These are phyloP conservation scores for Staphylotrichum tortipilum DNA, from an alignment of 495 filamentous ascomycete species.

Conservation along the genomic window DNA sequence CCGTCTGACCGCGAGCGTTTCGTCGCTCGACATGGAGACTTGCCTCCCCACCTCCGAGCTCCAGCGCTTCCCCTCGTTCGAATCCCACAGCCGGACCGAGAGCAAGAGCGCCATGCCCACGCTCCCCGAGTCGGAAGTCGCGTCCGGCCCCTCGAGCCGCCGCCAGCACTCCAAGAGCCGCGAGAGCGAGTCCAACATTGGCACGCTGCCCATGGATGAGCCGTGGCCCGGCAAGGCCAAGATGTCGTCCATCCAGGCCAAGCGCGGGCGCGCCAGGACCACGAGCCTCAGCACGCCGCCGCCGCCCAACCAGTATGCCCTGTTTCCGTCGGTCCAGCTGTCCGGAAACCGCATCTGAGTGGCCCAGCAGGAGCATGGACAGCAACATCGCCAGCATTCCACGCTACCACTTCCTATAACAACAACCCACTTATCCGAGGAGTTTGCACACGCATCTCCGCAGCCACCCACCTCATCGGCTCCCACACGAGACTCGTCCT, in stretches of 20 bases:
- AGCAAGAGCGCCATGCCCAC: slow-evolving; percentile 24
- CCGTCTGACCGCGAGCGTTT: slow-evolving; percentile 36
- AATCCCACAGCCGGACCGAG: slow-evolving; percentile 15
- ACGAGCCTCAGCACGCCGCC: slow-evolving; percentile 32
- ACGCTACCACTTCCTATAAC: neutral
- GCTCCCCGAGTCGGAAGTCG: slow-evolving; percentile 24
- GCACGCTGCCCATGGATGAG: slow-evolving; percentile 15
- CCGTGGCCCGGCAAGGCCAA: slow-evolving; percentile 16
- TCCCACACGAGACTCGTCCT: neutral
- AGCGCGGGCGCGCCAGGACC: slow-evolving; percentile 25
- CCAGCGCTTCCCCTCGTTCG: slow-evolving; percentile 19
- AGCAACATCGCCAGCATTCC: neutral
- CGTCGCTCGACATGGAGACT: slow-evolving; percentile 28
- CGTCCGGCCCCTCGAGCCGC: neutral
- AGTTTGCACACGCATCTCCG: too few relatives aligned
- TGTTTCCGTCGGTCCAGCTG: slow-evolving; percentile 27
- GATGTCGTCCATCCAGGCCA: slow-evolving; percentile 16
- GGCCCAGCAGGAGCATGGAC: too few relatives aligned
- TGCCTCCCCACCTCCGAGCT: slow-evolving; percentile 19
- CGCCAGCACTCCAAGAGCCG: slow-evolving; percentile 18
- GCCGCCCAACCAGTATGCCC: slow-evolving; percentile 34
- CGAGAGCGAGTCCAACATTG: slow-evolving; percentile 26
- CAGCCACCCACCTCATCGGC: too few relatives aligned
- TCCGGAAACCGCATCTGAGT: slow-evolving; percentile 20
- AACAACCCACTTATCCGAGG: neutral